Percentiles rank a stretch among this genome's conserved stretches.
These are phyloP conservation scores for Nitzschia sp. DNA, from an alignment of 108 stramenopile species.

Conservation along the genomic window DNA sequence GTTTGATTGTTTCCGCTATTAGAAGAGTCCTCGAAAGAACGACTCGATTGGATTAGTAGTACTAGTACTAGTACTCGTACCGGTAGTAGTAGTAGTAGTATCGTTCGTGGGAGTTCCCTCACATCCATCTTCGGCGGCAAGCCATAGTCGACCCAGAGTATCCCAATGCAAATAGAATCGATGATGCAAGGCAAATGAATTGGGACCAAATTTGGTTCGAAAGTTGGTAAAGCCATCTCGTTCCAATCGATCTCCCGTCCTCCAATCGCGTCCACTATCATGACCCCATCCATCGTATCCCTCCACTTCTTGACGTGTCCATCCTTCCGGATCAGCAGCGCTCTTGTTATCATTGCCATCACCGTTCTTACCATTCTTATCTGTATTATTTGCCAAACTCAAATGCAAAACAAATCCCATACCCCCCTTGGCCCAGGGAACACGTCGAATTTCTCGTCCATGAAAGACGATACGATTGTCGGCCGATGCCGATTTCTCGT, in stretches of 20 bases:
- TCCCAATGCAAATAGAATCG: slow-evolving; percentile 80
- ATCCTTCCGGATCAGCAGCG: slow-evolving; percentile 70
- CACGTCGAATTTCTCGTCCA: slow-evolving; percentile 73
- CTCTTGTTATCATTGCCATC: slow-evolving; percentile 6
- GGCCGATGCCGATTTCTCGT: slow-evolving; percentile 50
- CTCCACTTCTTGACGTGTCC: slow-evolving; percentile 56
- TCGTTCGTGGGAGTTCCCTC: slow-evolving; percentile 71
- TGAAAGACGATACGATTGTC: slow-evolving; percentile 69
- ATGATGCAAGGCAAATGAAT: slow-evolving; percentile 73
- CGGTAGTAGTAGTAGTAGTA: too few relatives aligned
- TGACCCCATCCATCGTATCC: slow-evolving; percentile 85
- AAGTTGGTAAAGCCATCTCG: slow-evolving; percentile 64
- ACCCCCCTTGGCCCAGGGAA: slow-evolving; percentile 67
- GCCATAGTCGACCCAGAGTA: slow-evolving; percentile 51
- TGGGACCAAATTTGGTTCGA: slow-evolving; percentile 49
- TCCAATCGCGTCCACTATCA: slow-evolving; percentile 68
- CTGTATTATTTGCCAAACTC: slow-evolving; percentile 53
- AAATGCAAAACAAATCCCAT: slow-evolving; percentile 80
- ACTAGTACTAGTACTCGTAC: too few relatives aligned
- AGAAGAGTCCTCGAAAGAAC: too few relatives aligned
- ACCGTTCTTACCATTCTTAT: too few relatives aligned
- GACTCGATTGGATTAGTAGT: too few relatives aligned
- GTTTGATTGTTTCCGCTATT: too few relatives aligned
- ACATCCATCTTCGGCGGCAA: slow-evolving; percentile 84
- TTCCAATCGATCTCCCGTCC: slow-evolving; percentile 48